Conservation (phyloP, 345 rosid genomes). For the Reutealis trisperma region DNA sequence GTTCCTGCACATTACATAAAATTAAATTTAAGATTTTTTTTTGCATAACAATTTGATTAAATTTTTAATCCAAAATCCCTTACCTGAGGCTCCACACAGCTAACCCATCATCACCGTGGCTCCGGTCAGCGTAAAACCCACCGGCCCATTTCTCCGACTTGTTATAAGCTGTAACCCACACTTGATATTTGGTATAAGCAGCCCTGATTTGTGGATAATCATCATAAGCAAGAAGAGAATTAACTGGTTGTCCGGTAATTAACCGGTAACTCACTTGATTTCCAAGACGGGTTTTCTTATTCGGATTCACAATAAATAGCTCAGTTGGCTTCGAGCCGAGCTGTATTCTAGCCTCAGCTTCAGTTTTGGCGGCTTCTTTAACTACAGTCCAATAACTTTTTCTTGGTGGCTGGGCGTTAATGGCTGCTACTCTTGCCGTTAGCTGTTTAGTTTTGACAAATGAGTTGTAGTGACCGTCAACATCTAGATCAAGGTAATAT, state of each 20-base stretch:
- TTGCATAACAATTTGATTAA: no score
- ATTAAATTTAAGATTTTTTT: no score
- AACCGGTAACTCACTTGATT: constrained; percentile 69
- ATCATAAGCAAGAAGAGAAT: constrained; percentile 53
- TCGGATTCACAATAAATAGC: constrained; percentile 58
- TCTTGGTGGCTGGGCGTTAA: constrained; percentile 42
- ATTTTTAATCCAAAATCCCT: no score
- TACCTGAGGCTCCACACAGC: constrained; percentile 70
- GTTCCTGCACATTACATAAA: constrained; percentile 49
- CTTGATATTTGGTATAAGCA: constrained; percentile 56
- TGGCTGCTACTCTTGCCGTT: constrained; percentile 34
- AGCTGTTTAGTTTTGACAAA: constrained; percentile 56
- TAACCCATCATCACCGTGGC: constrained; percentile 74
- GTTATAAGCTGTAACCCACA: constrained; percentile 81
- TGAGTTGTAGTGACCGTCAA: constrained; percentile 71
- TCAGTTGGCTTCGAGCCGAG: constrained; percentile 60
- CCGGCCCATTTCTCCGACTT: constrained; percentile 84
- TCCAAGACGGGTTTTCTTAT: constrained; percentile 59
- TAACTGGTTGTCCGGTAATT: constrained; percentile 46
- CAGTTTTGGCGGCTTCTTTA: constrained; percentile 59
- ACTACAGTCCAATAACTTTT: constrained; percentile 75
- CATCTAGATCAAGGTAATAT: constrained; percentile 73
- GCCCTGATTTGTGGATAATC: constrained; percentile 72
- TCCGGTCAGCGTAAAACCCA: constrained; percentile 67
- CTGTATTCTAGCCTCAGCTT: constrained; percentile 57